Base-by-base conservation (phyloP, 768 basidiomycete species). In the Pleurotus tuoliensis region DNA sequence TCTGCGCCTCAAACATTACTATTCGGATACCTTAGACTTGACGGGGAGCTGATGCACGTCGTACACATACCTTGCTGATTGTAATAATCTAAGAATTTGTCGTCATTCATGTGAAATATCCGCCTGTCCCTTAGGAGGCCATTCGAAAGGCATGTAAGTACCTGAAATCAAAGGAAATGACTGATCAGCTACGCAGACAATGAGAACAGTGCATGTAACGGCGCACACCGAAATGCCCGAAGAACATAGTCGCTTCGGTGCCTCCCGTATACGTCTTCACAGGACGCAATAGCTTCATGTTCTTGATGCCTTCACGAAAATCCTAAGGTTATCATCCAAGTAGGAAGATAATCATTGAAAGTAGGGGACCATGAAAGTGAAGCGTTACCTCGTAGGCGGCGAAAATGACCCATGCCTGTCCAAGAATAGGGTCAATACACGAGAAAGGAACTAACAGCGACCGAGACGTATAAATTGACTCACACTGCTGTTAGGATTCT, bases 121-220 rank as follows among this genome's bases (percentile, higher is more conserved):
- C 51, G 13, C 11, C 15, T 12, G 39, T 80, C 77, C 13, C 70
- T 64, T 47, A 78, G 64, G 15, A 78, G 61, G 2, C 67, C 76
- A 48, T 76, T 71, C n/a, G 69, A 65, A 49, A 79, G 58, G 55
- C 57, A 9, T 8, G 47, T 48, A 13, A 76, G 53, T 5, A 62
- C 69, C 75, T 77, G 56, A 9, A 47, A 38, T n/a, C 24, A 25
- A 25, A 25, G 24, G 11, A 11, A 5, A 30, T 34, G 13, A 50
- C 22, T 5, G 12, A n/a, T 37, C 7, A 18, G 18, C 27, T n/a
- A 18, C 3, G 11, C n/a, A 25, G 30, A 37, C 15, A 27, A 34
- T 16, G 25, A 12, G n/a, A 50, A 12, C 30, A 34, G 8, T 20
- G 7, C 25, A 50, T 15, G 16, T 6, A 15, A 15, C 38, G 16